Conservation (phyloP, 495 filamentous ascomycete species). For the Cercophora newfieldiana region DNA sequence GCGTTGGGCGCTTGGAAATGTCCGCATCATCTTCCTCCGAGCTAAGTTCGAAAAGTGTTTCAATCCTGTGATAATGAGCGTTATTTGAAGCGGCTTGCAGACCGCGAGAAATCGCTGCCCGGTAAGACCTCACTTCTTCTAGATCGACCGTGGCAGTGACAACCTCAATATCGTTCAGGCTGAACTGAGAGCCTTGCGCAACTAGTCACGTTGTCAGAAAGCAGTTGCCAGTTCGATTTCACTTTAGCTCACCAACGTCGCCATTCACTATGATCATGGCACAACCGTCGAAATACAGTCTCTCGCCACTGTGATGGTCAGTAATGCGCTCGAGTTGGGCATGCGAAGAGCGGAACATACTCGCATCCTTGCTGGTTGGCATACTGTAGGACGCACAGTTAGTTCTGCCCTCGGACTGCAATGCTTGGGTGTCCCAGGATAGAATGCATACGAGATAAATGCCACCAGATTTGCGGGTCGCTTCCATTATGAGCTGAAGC, state of each 20-base stretch:
- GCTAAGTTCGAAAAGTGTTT: conserved; percentile 41
- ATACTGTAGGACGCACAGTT: conserved; percentile 12
- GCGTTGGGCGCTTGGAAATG: conserved; percentile 30
- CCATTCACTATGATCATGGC: conserved; percentile 78
- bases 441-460: conserved; percentile 62
- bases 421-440: conserved; percentile 24
- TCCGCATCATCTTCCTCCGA: conserved; percentile 40
- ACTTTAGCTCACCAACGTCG: conserved; percentile 32
- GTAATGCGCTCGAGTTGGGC: not conserved
- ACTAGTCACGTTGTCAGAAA: conserved; percentile 61
- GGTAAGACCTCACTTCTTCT: conserved; percentile 65
- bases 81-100: conserved; percentile 54
- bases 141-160: conserved; percentile 79
- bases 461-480: conserved; percentile 73
- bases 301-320: conserved; percentile 43
- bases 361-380: conserved; percentile 73
- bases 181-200: conserved; percentile 73
- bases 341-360: conserved; percentile 46
- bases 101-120: conserved; percentile 54
- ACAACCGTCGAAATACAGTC: conserved; percentile 64
- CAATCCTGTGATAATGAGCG: conserved; percentile 41
- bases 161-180: conserved; percentile 80
- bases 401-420: not conserved
- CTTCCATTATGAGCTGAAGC: conserved; percentile 71
- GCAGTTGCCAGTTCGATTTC: not conserved